Evolutionary conservation across 768 basidiomycete genomes (phyloP), one percentile per base, ranked within the genome.

Genomic region (Auriscalpium orientale): DNA sequence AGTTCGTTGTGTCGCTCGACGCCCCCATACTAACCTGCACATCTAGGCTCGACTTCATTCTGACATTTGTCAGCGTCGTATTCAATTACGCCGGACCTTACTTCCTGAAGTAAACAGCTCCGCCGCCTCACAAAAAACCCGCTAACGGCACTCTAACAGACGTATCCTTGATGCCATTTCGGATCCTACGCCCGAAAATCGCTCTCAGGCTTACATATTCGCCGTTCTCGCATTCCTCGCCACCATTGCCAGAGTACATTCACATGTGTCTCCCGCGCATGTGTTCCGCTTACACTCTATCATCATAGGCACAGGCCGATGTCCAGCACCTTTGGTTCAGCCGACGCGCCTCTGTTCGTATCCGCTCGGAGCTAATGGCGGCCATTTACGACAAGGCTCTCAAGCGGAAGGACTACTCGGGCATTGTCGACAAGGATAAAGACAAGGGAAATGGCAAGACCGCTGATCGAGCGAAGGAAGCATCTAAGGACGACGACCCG

Each of bases 371-470:
- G 70, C 78, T 95, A n/a, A 93, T 91, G 84, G 84, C 89, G 0
- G 71, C 84, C 2, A 89, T 95, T 52, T 95, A 94, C 64, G 88
- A 92, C 68, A 97, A 97, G 67, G 81, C 91, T 1, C 71, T 95
- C 38, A 87, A 86, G 67, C 74, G 93, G 34, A 86, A 82, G 65
- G 92, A 95, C 66, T 89, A 84, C 57, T 89, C 89, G 0, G 93
- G 92, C 1, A 73, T 91, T 43, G 74, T 89, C 9, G 76, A 81
- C 51, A 79, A 79, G 64, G 40, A 43, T 43, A 43, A 43, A 7
- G 40, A 12, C 12, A 12, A 12, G 11, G 22, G 22, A 2, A 28
- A 28, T 28, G 76, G 74, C 38, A 72, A 70, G n/a, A 59, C 66
- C 28, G 22, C 22, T 28, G 22, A 28, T 28, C 3, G 22, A 28